phyloP scores from a whole-genome alignment of 1,139 yeast species.

The Pneumocystis murina region DNA sequence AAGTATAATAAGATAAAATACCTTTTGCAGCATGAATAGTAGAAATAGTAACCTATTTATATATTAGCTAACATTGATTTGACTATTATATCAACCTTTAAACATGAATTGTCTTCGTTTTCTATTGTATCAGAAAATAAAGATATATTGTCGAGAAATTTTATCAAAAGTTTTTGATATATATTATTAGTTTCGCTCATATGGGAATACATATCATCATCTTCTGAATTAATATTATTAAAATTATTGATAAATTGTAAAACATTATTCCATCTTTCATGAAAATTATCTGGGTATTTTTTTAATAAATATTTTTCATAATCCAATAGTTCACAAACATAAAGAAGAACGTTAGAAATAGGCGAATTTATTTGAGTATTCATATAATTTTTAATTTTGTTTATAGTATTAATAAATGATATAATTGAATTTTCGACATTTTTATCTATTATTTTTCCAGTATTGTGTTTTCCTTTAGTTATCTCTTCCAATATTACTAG shows the following conservation, averaged over 20 bases:
- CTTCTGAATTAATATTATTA: slow-evolving; percentile 13
- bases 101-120: slow-evolving; percentile 14
- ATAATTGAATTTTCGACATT: slow-evolving; percentile 12
- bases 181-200: slow-evolving; percentile 6
- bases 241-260: slow-evolving; percentile 8
- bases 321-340: slow-evolving; percentile 9
- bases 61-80: not conserved
- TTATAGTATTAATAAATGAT: slow-evolving; percentile 25
- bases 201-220: slow-evolving; percentile 23
- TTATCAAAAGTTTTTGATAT: slow-evolving; percentile 18
- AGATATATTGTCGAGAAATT: slow-evolving; percentile 47
- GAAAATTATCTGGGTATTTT: slow-evolving; percentile 22
- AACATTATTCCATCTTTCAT: slow-evolving; percentile 14
- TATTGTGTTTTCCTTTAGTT: slow-evolving; percentile 9
- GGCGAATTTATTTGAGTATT: slow-evolving; percentile 18
- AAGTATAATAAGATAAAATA: slow-evolving; percentile 28
- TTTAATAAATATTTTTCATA: slow-evolving; percentile 21
- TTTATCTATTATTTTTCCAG: slow-evolving; percentile 7
- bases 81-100: not conserved
- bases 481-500: slow-evolving; percentile 13
- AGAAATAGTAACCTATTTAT: slow-evolving; percentile 32
- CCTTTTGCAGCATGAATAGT: slow-evolving; percentile 78
- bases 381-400: slow-evolving; percentile 9
- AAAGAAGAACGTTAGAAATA: slow-evolving; percentile 1
- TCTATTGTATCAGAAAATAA: slow-evolving; percentile 30